A percentile compares a stretch with the other conserved stretches of the same genome.
phyloP scores from a whole-genome alignment of 371 early-diverging fungal species.

The Mortierella sp. region DNA sequence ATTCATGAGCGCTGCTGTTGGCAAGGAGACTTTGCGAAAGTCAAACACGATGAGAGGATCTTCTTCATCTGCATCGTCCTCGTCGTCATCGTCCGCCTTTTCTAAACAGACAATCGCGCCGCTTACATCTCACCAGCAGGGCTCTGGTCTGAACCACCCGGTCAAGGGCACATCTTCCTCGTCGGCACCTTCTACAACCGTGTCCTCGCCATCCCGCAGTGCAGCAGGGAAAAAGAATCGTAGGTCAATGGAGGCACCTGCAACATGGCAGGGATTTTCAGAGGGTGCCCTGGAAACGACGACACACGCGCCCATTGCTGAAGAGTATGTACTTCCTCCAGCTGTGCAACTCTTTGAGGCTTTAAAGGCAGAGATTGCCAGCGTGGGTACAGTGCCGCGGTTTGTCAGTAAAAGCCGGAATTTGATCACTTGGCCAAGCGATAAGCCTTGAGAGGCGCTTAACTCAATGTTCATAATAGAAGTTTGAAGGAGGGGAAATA shows the following conservation, averaged over 20 bases:
- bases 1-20: not conserved
- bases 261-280: constrained; percentile 43
- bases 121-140: constrained; percentile 1
- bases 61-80: not conserved
- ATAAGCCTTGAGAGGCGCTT: too few species aligned
- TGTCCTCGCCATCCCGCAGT: not conserved
- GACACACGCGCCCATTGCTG: not conserved
- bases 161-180: constrained; percentile 10
- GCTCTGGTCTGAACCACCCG: constrained; percentile 10
- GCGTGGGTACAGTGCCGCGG: constrained; percentile 6
- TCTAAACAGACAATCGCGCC: constrained; percentile 9
- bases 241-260: constrained; percentile 9
- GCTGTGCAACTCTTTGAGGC: constrained; percentile 28
- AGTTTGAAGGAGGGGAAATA: too few species aligned
- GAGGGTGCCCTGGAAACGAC: constrained; percentile 10
- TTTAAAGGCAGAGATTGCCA: constrained; percentile 22
- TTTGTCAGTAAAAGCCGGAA: constrained; percentile 23
- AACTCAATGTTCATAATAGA: too few species aligned
- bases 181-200: not conserved
- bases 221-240: not conserved
- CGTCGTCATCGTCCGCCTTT: constrained; percentile 12
- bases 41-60: constrained; percentile 1
- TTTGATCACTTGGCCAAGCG: too few species aligned
- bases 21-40: constrained; percentile 20
- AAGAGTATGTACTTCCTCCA: constrained; percentile 15